These are phyloP conservation scores for Stachybotrys elegans DNA, from an alignment of 2,329 filamentous ascomycete species.

Conservation along the genomic window DNA sequence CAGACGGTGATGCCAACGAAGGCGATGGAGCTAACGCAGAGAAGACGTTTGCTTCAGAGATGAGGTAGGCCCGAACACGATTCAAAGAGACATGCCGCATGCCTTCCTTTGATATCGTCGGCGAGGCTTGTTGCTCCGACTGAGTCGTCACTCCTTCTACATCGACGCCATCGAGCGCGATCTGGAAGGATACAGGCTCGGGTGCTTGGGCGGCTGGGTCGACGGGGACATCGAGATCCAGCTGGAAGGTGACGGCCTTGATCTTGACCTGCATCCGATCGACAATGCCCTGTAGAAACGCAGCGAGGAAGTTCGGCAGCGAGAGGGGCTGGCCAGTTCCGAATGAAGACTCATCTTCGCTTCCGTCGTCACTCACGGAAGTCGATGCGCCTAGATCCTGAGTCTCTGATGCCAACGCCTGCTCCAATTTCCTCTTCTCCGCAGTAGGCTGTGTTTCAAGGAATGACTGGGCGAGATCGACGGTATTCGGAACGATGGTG, in stretches of 20 bases:
- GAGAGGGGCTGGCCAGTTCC: slow-evolving; percentile 69
- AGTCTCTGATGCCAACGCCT: slow-evolving; percentile 59
- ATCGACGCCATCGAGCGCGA: slow-evolving; percentile 59
- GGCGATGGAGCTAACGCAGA: slow-evolving; percentile 54
- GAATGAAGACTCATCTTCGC: slow-evolving; percentile 53
- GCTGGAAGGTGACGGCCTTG: slow-evolving; percentile 58
- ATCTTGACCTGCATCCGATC: slow-evolving; percentile 67
- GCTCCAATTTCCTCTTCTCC: slow-evolving; percentile 64
- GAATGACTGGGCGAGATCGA: slow-evolving; percentile 73
- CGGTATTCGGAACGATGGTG: slow-evolving; percentile 57
- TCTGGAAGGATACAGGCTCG: slow-evolving; percentile 57
- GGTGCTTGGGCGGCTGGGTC: slow-evolving; percentile 40
- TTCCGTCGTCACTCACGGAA: slow-evolving; percentile 54
- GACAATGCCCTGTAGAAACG: slow-evolving; percentile 68
- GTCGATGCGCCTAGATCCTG: slow-evolving; percentile 59
- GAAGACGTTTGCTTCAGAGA: slow-evolving; percentile 64
- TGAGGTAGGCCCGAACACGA: slow-evolving; percentile 58
- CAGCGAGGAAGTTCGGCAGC: slow-evolving; percentile 64
- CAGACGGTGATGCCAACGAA: slow-evolving; percentile 39
- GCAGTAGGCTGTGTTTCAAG: slow-evolving; percentile 63
- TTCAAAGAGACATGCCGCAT: slow-evolving; percentile 62
- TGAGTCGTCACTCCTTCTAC: slow-evolving; percentile 60
- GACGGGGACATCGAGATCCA: slow-evolving; percentile 55
- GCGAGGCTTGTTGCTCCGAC: slow-evolving; percentile 22
- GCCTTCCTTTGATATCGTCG: slow-evolving; percentile 49